Base-by-base conservation (phyloP, 805 yeast species). In the Kuraishia hungarica region DNA sequence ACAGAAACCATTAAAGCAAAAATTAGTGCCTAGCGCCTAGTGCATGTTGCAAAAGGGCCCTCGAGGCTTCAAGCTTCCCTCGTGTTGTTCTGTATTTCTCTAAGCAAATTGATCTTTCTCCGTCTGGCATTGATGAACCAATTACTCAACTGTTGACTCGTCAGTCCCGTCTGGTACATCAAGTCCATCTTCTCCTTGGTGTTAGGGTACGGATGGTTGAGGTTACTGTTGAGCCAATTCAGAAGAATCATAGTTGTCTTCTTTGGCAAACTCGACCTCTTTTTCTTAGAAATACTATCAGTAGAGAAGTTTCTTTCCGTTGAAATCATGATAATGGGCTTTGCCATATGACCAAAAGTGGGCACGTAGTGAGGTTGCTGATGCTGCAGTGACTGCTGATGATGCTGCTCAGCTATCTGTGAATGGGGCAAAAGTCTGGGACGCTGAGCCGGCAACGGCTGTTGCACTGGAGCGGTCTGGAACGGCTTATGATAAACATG, bases 51-150 rank as follows among this genome's bases (percentile, higher is more conserved):
- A 3, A 17, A 26, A 6, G 29, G 23, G 17, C 29, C 8, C 29
- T 5, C 10, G 29, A 5, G 10, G 8, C 8, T 5, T 21, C n/a
- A 29, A 1, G 55, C 24, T n/a, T 53, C 55, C 23, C 63, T 59
- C 51, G 62, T 61, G 56, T 66, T 67, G 49, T 64, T 50, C 51
- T 64, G 63, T 29, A 65, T 59, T 58, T 78, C 79, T 61, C 78
- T 75, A 58, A 81, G 68, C 50, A 67, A 62, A 64, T 77, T 80
- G 53, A 82, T 79, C 65, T 81, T 81, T 59, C 86, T 70, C 62
- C 86, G 70, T 66, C 86, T 73, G 19, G 86, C 86, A 64, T 81
- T 81, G 62, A 81, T 81, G 60, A 81, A 81, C 86, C 86, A 81
- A 61, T 81, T 81, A 57, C 81, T 74, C 57, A 81, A 71, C 60